Conservation (phyloP, 768 basidiomycete species). For the Rhizopogon salebrosus region DNA sequence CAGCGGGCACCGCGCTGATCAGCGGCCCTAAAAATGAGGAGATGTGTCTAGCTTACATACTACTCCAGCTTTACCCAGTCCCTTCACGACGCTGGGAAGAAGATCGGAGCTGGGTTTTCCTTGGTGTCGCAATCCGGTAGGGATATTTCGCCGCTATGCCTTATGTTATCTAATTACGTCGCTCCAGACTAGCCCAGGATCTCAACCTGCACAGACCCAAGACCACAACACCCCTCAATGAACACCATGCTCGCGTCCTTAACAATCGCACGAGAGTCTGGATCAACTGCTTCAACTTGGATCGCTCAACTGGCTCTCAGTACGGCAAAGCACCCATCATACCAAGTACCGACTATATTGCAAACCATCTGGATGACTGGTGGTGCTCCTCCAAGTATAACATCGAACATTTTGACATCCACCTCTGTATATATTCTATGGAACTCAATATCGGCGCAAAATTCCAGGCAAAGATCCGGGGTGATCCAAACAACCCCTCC, state of each 20-base stretch:
- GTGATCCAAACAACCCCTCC: constrained; percentile 66
- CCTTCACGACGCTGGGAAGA: constrained; percentile 83
- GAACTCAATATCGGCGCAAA: constrained; percentile 60
- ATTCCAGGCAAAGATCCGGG: constrained; percentile 64
- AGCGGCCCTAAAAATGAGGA: constrained; percentile 79
- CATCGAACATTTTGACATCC: constrained; percentile 72
- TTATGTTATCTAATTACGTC: constrained; percentile 3
- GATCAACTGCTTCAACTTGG: constrained; percentile 88
- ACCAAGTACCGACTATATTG: constrained; percentile 70
- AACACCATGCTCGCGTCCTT: constrained; percentile 79
- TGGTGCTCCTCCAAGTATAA: constrained; percentile 66
- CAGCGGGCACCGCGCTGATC: constrained; percentile 74
- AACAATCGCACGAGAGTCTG: constrained; percentile 87
- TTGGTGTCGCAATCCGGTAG: constrained; percentile 83
- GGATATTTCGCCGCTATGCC: constrained; percentile 1
- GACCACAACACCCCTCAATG: constrained; percentile 69
- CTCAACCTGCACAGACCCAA: constrained; percentile 81
- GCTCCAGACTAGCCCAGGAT: constrained; percentile 74
- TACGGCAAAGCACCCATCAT: constrained; percentile 87
- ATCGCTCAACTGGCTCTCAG: constrained; percentile 82
- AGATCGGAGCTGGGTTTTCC: constrained; percentile 84
- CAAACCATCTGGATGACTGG: constrained; percentile 65
- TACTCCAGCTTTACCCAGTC: constrained; percentile 71
- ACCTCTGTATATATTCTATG: constrained; percentile 71
- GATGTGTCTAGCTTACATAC: constrained; percentile 77